Evolutionary conservation across 2,329 filamentous ascomycete genomes (phyloP), one percentile per base, ranked within the genome.

Genomic region (Dendryphion nanum): DNA sequence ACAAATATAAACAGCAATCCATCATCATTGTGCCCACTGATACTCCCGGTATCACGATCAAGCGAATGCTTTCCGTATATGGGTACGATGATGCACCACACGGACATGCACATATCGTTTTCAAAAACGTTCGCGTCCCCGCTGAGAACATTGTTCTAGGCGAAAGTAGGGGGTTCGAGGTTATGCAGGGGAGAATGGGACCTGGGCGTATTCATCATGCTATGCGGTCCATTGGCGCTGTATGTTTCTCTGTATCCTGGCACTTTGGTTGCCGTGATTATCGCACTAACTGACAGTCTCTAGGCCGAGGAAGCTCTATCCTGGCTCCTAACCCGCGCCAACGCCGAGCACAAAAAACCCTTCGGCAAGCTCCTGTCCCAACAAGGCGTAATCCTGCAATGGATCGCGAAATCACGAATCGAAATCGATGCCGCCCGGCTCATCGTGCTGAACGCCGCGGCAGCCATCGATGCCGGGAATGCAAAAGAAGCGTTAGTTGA

Each of bases 11-110:
- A 58, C 89, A 95, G 64, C 91, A 96, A 69, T 95, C 89, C 13
- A 89, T 97, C 43, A 78, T 96, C 30, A 74, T 96, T 18, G 90
- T 96, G 7, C 88, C 89, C 1, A 80, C 86, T 7, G 75, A 79
- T 48, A 82, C 86, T 2, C 83, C 85, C 17, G 91, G 91, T 37
- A 84, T 96, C 59, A 93, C 81, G 12, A 83, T 96, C 53, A 79
- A 94, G 68, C 83, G 91, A 48, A 95, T 95, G 86, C 74, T 96
- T 40, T 83, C 77, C 35, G 90, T 97, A 40, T 95, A 93, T 67
- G 91, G 91, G 37, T 96, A 89, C 69, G 91, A 96, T 63, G 90
- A 96, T 57, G 91, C 91, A n/a, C 91, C 91, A 2, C 91, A 97
- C 65, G 91, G 91, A 35, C 91, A 97, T 69, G 90, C 88, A 30